Evolutionary conservation across 495 filamentous ascomycete species (phyloP), one percentile per base, ranked within the genome.

Genomic region (Penicillium cataractarum): DNA sequence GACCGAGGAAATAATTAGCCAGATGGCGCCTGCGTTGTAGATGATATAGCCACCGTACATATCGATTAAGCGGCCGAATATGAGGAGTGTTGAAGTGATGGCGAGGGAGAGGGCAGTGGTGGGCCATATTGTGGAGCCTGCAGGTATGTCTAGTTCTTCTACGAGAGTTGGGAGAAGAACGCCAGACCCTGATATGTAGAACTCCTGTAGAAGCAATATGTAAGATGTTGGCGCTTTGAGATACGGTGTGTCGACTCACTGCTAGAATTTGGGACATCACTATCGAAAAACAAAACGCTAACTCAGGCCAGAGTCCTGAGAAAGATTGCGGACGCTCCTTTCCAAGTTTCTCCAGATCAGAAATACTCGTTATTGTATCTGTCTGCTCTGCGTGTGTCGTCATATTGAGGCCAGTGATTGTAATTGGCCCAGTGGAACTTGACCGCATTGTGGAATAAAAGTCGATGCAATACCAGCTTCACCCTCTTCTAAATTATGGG

Each of bases 131-230:
- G 82, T 80, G 0, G 87, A 84, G 2, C 80, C 76, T 15, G 79
- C 67, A 0, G 90, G 86, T 39, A 96, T 92, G 9, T 86, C 48
- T 3, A 96, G 80, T 22, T 87, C 82, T 17, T 74, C 66, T 27
- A 85, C 76, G 10, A 97, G 66, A 0, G 86, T 85, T 9, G 92
- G 92, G 1, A 93, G 75, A 55, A 97, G 81, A 64, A 96, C 86
- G 66, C 90, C 93, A 73, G 93, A 97, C 50, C 92, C 92, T 46
- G 89, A 91, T 39, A 94, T 87, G 70, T 92, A 93, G 74, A 91
- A 97, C 78, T 96, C 76, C 75, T 78, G 13, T 86, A 80, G 82
- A 61, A 17, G 27, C 10, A 4, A 27, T 32, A 12, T 7, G 24
- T 63, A 42, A 62, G 57, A 29, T 37, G 29, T 48, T 24, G 44